Conservation (phyloP, 768 basidiomycete genomes). For the Mycena pura region DNA sequence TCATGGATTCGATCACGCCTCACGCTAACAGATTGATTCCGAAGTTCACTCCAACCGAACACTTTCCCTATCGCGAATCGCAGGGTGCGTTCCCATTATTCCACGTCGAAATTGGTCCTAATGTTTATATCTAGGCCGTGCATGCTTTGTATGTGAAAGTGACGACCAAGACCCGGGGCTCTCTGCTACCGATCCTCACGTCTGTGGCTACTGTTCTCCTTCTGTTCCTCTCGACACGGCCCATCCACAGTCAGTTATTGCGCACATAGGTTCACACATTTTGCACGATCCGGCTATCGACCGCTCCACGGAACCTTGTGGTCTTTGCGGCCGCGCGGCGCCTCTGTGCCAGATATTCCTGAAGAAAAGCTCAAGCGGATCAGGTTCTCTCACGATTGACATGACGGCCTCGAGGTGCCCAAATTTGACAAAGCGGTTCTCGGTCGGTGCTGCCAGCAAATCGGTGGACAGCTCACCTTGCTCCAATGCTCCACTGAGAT, state of each 20-base stretch:
- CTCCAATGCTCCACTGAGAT: slow-evolving; percentile 6
- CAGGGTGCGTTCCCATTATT: too few relatives aligned
- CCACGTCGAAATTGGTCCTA: too few relatives aligned
- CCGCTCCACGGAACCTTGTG: slow-evolving; percentile 26
- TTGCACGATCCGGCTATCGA: slow-evolving; percentile 28
- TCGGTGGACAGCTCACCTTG: not conserved
- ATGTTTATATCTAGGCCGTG: too few relatives aligned
- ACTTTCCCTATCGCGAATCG: too few relatives aligned
- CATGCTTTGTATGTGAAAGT: too few relatives aligned
- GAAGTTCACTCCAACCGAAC: too few relatives aligned
- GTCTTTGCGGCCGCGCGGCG: slow-evolving; percentile 32
- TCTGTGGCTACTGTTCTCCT: too few relatives aligned
- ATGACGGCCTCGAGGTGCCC: not conserved
- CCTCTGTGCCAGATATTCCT: not conserved
- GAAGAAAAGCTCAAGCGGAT: not conserved
- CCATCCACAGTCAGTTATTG: slow-evolving; percentile 31
- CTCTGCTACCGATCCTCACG: too few relatives aligned
- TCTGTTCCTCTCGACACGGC: too few relatives aligned
- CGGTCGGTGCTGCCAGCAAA: not conserved
- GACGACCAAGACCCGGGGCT: too few relatives aligned
- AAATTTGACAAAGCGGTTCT: not conserved
- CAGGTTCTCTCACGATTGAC: not conserved
- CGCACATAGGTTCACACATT: slow-evolving; percentile 37
- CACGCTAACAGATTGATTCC: too few relatives aligned
- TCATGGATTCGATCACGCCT: too few relatives aligned